Evolutionary conservation across 441 rosid genomes (phyloP).

Genomic region (Brassica balearica): DNA sequence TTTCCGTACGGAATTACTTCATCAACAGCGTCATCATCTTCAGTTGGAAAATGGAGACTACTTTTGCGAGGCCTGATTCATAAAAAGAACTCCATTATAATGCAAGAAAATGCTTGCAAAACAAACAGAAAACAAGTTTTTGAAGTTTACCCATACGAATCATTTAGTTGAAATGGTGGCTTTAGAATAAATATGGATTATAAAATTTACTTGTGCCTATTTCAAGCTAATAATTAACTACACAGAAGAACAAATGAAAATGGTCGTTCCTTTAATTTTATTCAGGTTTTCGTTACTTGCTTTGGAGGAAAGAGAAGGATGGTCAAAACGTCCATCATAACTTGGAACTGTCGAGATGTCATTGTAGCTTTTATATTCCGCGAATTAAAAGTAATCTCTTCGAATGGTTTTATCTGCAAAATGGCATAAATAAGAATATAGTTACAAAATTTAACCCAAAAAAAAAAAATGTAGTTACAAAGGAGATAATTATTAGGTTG

Average conservation of each 20-base stretch:
- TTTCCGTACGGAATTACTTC: slow-evolving; percentile 97
- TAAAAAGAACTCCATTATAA: slow-evolving; percentile 29
- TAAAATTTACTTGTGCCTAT: not conserved
- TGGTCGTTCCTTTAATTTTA: not conserved
- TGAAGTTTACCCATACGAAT: slow-evolving; percentile 21
- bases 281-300: slow-evolving; percentile 53
- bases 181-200: slow-evolving; percentile 22
- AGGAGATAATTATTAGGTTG: slow-evolving; percentile 18
- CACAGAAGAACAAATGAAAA: slow-evolving; percentile 24
- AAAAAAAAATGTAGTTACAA: not conserved
- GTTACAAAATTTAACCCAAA: too few species aligned
- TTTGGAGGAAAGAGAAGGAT: slow-evolving; percentile 98
- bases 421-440: too few species aligned
- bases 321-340: slow-evolving; percentile 96
- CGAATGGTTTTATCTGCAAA: too few species aligned
- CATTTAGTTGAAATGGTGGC: slow-evolving; percentile 28
- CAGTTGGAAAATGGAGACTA: slow-evolving; percentile 85
- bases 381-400: slow-evolving; percentile 94
- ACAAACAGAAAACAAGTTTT: slow-evolving; percentile 8
- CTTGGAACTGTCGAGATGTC: slow-evolving; percentile 99
- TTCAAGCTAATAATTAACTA: slow-evolving; percentile 16
- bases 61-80: slow-evolving; percentile 87
- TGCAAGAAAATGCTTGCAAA: not conserved
- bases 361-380: slow-evolving; percentile 86
- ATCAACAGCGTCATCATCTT: slow-evolving; percentile 80